Percentiles rank a stretch among this genome's conserved stretches.
phyloP scores from a whole-genome alignment of 768 basidiomycete genomes.

The Rhodotorula diobovata region DNA sequence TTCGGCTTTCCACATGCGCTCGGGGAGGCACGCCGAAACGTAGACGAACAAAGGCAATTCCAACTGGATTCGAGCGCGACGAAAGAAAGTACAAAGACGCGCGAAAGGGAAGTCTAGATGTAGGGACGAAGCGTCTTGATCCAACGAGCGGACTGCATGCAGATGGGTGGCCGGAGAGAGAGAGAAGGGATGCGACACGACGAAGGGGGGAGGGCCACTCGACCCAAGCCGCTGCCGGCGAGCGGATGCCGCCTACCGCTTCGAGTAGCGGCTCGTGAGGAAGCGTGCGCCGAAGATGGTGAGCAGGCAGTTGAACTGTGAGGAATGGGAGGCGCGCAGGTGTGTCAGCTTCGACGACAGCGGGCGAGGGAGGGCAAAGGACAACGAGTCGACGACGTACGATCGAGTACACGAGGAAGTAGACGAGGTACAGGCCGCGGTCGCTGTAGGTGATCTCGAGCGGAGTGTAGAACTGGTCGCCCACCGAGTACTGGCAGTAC shows the following conservation, averaged over 20 bases:
- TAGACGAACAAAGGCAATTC: too few species aligned
- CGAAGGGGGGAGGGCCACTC: too few species aligned
- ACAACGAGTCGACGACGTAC: not conserved
- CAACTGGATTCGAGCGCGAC: too few species aligned
- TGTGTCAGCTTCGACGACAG: not conserved
- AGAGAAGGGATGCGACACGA: too few species aligned
- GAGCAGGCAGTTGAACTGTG: slow-evolving; percentile 56
- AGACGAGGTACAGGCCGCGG: slow-evolving; percentile 54
- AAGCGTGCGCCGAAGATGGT: slow-evolving; percentile 37
- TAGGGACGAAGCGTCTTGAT: too few species aligned
- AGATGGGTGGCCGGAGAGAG: too few species aligned
- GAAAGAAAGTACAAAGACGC: too few species aligned
- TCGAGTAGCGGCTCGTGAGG: slow-evolving; percentile 31
- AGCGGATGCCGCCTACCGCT: not conserved
- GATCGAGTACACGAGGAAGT: not conserved
- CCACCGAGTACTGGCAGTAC: slow-evolving; percentile 51
- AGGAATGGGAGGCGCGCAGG: not conserved
- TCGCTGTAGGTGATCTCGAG: slow-evolving; percentile 61
- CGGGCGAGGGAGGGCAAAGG: not conserved
- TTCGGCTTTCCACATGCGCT: too few species aligned
- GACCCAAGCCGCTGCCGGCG: too few species aligned
- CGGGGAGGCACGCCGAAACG: too few species aligned
- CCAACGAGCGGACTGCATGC: too few species aligned
- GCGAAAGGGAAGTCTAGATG: too few species aligned
- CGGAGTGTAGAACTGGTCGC: slow-evolving; percentile 66